Conservation (phyloP, 2,329 filamentous ascomycete species). For the Aspergillus sojae region DNA sequence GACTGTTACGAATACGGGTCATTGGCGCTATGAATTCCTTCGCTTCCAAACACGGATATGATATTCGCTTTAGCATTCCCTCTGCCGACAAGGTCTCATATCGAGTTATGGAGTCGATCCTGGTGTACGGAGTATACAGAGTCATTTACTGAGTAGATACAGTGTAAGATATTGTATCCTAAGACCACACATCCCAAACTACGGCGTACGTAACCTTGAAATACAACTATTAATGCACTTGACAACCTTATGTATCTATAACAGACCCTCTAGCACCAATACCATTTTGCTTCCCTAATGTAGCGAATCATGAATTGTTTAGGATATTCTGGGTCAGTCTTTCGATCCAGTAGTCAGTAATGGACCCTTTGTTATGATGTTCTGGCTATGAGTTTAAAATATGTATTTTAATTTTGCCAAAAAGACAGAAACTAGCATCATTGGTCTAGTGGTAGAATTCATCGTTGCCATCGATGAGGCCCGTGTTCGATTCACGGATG, state of each 20-base stretch:
- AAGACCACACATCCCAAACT: no score
- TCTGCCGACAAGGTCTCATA: background rate
- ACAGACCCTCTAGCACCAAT: no score
- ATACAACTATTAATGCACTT: no score
- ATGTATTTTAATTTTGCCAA: rapidly evolving
- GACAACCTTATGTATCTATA: no score
- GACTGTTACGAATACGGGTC: background rate
- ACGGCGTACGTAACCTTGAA: no score
- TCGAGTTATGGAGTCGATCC: background rate
- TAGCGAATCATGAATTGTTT: no score
- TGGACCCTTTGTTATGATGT: no score
- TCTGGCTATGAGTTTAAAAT: no score
- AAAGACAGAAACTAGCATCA: slow-evolving; percentile 35
- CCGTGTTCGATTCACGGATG: slow-evolving; percentile 52
- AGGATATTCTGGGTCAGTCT: no score
- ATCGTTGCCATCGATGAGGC: slow-evolving; percentile 51
- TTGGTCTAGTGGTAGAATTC: slow-evolving; percentile 51
- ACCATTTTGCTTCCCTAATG: no score
- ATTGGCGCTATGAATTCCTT: background rate
- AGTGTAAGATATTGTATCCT: background rate
- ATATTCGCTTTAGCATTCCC: background rate
- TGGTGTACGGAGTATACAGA: background rate
- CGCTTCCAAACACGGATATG: background rate
- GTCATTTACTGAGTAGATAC: background rate
- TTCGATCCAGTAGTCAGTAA: no score